Percentiles rank a stretch among this genome's conserved stretches.
These are phyloP conservation scores for Sclerotinia sclerotiorum DNA, from an alignment of 2,329 filamentous ascomycete species.

Conservation along the genomic window DNA sequence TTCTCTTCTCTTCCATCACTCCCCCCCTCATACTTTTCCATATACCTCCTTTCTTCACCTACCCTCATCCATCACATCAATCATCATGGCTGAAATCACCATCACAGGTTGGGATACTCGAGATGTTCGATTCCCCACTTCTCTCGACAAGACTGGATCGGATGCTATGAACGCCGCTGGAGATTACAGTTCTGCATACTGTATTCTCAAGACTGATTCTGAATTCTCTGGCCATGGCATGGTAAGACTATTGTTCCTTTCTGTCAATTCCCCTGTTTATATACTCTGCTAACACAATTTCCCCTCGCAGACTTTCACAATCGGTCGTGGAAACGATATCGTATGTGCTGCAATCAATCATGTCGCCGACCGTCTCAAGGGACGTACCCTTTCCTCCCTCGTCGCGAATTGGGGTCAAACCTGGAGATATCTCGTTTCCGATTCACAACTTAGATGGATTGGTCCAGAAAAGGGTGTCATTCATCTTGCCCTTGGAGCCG, in stretches of 20 bases:
- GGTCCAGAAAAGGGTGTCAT: slow-evolving; percentile 93
- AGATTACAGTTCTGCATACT: slow-evolving; percentile 94
- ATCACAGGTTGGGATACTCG: slow-evolving; percentile 71
- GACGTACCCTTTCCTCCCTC: slow-evolving; percentile 73
- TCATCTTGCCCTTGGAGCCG: slow-evolving; percentile 83
- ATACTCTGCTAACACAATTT: slow-evolving; percentile 20
- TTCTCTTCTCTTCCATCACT: background rate
- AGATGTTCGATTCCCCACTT: slow-evolving; percentile 84
- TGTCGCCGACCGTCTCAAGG: slow-evolving; percentile 72
- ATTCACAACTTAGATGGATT: slow-evolving; percentile 90
- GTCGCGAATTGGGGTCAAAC: slow-evolving; percentile 82
- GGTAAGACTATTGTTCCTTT: slow-evolving; percentile 47
- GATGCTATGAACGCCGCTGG: slow-evolving; percentile 96
- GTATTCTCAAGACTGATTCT: slow-evolving; percentile 81
- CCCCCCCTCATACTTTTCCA: background rate
- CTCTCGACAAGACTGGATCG: slow-evolving; percentile 91
- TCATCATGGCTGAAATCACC: slow-evolving; percentile 57
- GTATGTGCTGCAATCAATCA: slow-evolving; percentile 82
- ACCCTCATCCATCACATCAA: background rate
- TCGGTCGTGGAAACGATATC: slow-evolving; percentile 87
- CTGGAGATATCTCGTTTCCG: slow-evolving; percentile 88
- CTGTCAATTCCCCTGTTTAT: background rate
- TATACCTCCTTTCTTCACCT: background rate
- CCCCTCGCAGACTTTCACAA: slow-evolving; percentile 69
- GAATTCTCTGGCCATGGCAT: slow-evolving; percentile 73